Evolutionary conservation across 2,329 filamentous ascomycete species (phyloP), one percentile per base, ranked within the genome.

Genomic region (Rhynchosporium secalis): DNA sequence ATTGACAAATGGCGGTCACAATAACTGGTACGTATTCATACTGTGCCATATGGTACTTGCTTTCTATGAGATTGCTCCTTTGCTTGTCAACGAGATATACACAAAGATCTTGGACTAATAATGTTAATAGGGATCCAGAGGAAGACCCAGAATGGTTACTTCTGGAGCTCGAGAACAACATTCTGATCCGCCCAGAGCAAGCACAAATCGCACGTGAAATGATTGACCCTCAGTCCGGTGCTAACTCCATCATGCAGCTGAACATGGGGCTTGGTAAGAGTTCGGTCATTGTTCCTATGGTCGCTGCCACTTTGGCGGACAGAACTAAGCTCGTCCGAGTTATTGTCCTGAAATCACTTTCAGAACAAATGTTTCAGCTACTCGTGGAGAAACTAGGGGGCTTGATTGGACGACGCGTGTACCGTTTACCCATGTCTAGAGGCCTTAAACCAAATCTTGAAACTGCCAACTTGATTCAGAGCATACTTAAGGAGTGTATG

Each of bases 251-350:
- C 0, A 81, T 89, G 76, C 86, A 90, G 68, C 72, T 91, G 2
- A 89, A 89, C 65, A 91, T 91, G 87, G 88, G 88, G 0, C 82
- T 89, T 69, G 88, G 87, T 0, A 91, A 90, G 65, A 86, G 85
- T 0, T 88, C 87, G 0, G 83, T 90, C 1, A 90, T 92, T 55
- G 79, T 88, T 0, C 88, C 87, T 0, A 86, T 89, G 43, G 81
- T 88, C 0, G 82, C 83, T 0, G 74, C 81, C 0, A 73, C 77
- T 0, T 71, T 89, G 0, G 83, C 84, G 0, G 76, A 89, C 52
- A 75, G 77, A 0, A 69, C 72, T 0, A 77, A 73, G 3, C 74
- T 90, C 0, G 81, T 83, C 0, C 76, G 86, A 2, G 79, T 90
- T 0, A 72, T 90, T 1, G 84, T 89, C 0, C 79, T 81, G 0